Base-by-base conservation (phyloP, 352 stramenopile species). In the Aphanomyces invadans region DNA sequence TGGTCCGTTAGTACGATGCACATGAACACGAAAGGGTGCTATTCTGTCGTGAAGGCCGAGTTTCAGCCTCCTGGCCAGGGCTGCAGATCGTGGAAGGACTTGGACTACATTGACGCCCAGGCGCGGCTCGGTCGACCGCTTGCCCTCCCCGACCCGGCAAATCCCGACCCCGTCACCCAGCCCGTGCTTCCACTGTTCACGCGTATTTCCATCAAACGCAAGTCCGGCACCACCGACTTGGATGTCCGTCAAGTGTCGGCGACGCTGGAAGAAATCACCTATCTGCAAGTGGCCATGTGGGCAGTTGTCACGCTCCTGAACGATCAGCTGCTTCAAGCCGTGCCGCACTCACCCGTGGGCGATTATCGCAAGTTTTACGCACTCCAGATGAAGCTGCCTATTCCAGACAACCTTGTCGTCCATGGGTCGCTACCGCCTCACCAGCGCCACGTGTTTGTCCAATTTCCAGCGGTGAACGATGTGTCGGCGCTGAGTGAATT, bases 351-450 rank as follows among this genome's bases (percentile, higher is more conserved):
- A 9, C 60, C 60, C 21, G 28, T 57, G 9, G 60, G 60, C 4
- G 60, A 67, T 44, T 67, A 67, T 44, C 45, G 60, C 26, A 67
- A 57, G 31, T 67, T 57, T 57, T 67, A 67, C 49, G 60, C 60
- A 17, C 57, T 67, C 32, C 42, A 67, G 21, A 67, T n/a, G 32
- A 67, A 21, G 46, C 42, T 67, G 45, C 15, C 42, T 21, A 3
- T 67, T 17, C 48, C 60, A 17, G 21, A 23, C 1, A 23, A 39
- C 21, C 28, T 67, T 12, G 42, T 57, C 1, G 19, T 44, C 15
- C 55, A 56, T 31, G 55, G 55, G 38, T 32, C 55, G 25, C 60
- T 67, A 5, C 46, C 60, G 12, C 21, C 10, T 9, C 17, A 38
- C 42, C 25, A 59, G 32, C 45, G 60, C n/a, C 15, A 26, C 4